A percentile compares a stretch with the other conserved stretches of the same genome.
Conservation (phyloP, 139 green algal genomes). For the Chlamydomonas eustigma region DNA sequence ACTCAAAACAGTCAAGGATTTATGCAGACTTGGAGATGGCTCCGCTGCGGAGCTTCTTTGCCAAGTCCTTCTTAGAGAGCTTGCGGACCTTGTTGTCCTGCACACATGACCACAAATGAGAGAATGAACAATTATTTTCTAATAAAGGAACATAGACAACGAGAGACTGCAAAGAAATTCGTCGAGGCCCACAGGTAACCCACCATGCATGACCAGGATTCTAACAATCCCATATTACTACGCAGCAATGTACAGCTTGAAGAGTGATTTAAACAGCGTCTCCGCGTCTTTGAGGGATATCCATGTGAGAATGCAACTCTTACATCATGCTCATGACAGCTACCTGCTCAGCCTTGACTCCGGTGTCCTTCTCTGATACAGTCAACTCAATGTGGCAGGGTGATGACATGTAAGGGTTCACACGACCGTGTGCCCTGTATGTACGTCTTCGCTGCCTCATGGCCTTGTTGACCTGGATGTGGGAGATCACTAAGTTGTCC, state of each 20-base stretch:
- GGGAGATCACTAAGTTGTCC: constrained; percentile 83
- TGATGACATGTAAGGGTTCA: constrained; percentile 97
- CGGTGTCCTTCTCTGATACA: constrained; percentile 80
- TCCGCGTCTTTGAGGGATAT: too few relatives aligned
- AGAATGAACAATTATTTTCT: too few relatives aligned
- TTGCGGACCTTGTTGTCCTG: constrained; percentile 58
- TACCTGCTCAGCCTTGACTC: constrained; percentile 63
- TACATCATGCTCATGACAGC: too few relatives aligned
- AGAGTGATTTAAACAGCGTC: too few relatives aligned
- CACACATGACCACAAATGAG: too few relatives aligned
- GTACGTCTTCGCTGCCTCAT: constrained; percentile 91
- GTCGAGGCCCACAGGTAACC: too few relatives aligned
- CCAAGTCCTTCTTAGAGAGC: constrained; percentile 56
- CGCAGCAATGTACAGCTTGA: too few relatives aligned
- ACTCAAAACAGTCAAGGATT: background rate
- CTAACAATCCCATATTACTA: too few relatives aligned
- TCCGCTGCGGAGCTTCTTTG: constrained; percentile 69
- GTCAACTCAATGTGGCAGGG: constrained; percentile 98
- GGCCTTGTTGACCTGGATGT: constrained; percentile 98
- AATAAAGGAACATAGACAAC: too few relatives aligned
- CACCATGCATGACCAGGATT: too few relatives aligned
- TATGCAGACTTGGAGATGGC: constrained; percentile 52
- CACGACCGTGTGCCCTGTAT: constrained; percentile 97
- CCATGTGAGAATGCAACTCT: too few relatives aligned
- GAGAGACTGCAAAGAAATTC: too few relatives aligned